Base-by-base conservation (phyloP, 2,329 filamentous ascomycete species). In the Colletotrichum abscissum region DNA sequence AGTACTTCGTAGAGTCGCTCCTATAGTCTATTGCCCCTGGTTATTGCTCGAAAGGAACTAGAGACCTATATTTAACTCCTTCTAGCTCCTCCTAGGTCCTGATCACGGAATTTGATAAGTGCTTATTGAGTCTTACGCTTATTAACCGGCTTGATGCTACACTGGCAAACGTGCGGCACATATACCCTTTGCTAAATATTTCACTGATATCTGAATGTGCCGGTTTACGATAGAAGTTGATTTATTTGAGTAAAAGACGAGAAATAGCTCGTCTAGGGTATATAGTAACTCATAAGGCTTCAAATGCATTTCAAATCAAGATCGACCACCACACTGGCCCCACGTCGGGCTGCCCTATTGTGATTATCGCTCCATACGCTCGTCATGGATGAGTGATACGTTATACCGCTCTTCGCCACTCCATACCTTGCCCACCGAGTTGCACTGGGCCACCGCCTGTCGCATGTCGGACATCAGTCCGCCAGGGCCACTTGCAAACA, bases 401-500 rank as follows among this genome's bases (percentile, higher is more conserved):
- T 91, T 87, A 60, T 84, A 88, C 49, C 85, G 84, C 76, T 88
- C 87, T 26, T 91, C 84, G 0, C 90, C 89, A 67, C 80, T 87
- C 90, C 89, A 92, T 11, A 92, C 89, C 75, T 83, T 86, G 0
- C 78, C 76, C 0, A 85, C 87, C 8, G 85, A 84, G 79, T 92
- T 92, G 54, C 84, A 85, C 8, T 76, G 77, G 1, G 90, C 89
- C 5, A 92, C 89, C 1, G 86, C 86, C 5, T 74, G 80, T 30
- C 91, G 83, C 70, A 92, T 76, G 67, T 91, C 89, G n/a, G 83
- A 84, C 6, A 91, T 86, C 88, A 93, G 91, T 1, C 85, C 83
- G 0, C 86, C 85, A 1, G 91, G 91, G 0, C 91, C 91, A 76
- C 90, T 92, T 0, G 87, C 90, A 77, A 90, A 86, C 0, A 93